A percentile compares a stretch with the other conserved stretches of the same genome.
These are phyloP conservation scores for Melampsora americana DNA, from an alignment of 1,284 basidiomycete species.

Conservation along the genomic window DNA sequence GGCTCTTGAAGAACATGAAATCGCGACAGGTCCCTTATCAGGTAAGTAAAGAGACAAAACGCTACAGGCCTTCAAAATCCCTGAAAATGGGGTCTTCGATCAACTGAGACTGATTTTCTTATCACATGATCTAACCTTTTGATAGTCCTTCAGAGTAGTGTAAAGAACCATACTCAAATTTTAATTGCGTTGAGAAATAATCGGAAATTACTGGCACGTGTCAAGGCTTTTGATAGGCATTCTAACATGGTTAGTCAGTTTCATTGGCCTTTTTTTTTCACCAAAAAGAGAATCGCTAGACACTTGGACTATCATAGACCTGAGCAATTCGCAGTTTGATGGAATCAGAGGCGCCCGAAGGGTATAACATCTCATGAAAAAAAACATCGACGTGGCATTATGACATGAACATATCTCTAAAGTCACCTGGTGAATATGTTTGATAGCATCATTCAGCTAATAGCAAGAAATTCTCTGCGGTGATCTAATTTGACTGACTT, in stretches of 20 bases:
- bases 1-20: conserved; percentile 93
- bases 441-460: no score
- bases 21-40: conserved; percentile 54
- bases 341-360: conserved; percentile 7
- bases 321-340: conserved; percentile 1
- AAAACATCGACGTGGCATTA: background rate
- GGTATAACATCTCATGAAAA: conserved; percentile 5
- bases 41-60: background rate
- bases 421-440: no score
- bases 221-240: conserved; percentile 98
- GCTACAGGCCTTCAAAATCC: no score
- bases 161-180: conserved; percentile 95
- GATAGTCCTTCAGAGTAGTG: conserved; percentile 95
- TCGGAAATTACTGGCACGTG: conserved; percentile 93
- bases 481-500: conserved; percentile 20
- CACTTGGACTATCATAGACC: background rate
- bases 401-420: background rate
- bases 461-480: no score
- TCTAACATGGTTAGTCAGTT: conserved; percentile 81
- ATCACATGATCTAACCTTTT: conserved; percentile 66
- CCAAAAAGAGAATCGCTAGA: background rate
- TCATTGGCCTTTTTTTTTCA: conserved; percentile 6
- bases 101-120: conserved; percentile 47
- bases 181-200: conserved; percentile 96
- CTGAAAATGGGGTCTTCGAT: background rate